A percentile compares a stretch with the other conserved stretches of the same genome.
Conservation (phyloP, 192 early-diverging fungal species). For the Spinellus fusiger region DNA sequence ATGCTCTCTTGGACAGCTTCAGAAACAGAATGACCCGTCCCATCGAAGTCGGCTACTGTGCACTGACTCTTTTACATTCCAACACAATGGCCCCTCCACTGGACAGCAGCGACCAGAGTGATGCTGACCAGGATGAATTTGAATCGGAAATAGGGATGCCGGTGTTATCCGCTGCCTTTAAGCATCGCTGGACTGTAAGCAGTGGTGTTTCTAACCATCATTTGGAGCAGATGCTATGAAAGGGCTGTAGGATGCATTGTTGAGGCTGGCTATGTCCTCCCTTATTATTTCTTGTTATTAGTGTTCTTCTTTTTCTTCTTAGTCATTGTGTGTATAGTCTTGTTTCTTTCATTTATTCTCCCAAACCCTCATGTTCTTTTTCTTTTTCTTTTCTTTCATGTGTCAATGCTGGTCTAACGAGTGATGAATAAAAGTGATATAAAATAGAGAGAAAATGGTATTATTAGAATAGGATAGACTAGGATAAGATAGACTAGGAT, state of each 20-base stretch:
- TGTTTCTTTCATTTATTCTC: not conserved
- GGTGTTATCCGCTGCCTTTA: not conserved
- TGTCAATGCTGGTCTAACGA: not conserved
- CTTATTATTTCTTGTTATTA: not conserved
- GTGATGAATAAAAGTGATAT: not conserved
- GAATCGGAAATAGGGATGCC: not conserved
- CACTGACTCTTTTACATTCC: conserved; percentile 4
- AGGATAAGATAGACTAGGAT: not conserved
- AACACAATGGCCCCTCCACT: not conserved
- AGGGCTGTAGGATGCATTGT: not conserved
- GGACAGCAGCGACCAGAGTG: conserved; percentile 11
- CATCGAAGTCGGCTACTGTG: conserved; percentile 13
- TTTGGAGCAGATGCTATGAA: not conserved
- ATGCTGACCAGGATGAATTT: not conserved
- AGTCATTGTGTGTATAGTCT: not conserved
- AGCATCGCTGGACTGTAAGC: conserved; percentile 2
- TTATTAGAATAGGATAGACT: too few relatives aligned
- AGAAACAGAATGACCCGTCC: conserved; percentile 16
- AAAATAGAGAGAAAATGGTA: not conserved
- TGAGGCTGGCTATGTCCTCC: not conserved
- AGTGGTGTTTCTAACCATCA: not conserved
- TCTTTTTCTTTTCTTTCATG: not conserved
- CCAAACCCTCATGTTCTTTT: not conserved
- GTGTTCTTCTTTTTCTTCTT: not conserved
- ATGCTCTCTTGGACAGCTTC: conserved; percentile 29